Evolutionary conservation across 176 grass and related monocot species (phyloP), one percentile per base, ranked within the genome.

Genomic region (Bonia amplexicaulis): DNA sequence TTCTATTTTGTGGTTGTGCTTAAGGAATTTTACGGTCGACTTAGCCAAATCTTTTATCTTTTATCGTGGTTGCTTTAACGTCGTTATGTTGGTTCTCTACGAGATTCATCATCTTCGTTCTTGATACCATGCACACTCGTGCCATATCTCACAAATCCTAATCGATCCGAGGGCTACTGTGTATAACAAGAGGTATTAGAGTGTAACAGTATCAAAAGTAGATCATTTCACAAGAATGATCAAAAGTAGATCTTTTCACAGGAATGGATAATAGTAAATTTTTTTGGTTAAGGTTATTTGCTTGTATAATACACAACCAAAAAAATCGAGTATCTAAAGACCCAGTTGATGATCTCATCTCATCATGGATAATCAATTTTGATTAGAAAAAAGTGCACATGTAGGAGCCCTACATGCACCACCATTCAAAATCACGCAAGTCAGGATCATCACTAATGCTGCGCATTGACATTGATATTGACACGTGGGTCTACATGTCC

Each of bases 401-500:
- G 31, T 71, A 45, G 73, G 44, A 33, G 22, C 53, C 22, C 44
- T 69, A 41, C 53, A 4, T 31, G 26, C 5, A 6, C 61, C 27
- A 63, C 72, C 65, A 70, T 64, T 71, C 44, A 29, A 71, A 64
- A 71, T 64, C 74, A 42, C 67, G 69, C 44, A 65, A 33, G 64
- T 71, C 65, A 53, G 0, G 22, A 64, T 88, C 65, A 83, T 37
- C 65, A 88, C 54, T 84, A 88, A 84, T 88, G 80, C 74, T 41
- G 31, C 31, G 20, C 44, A 35, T 88, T 84, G 65, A 84, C 74
- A 71, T 52, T 79, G 80, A 84, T 65, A 73, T 46, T 72, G 73
- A 84, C 69, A 62, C 19, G 45, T 84, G 80, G 66, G 66, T 41
- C 66, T 72, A 35, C 55, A 62, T 79, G 74, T 29, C 74, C 57